A percentile compares a stretch with the other conserved stretches of the same genome.
Evolutionary conservation across 129 eudicot species (phyloP).

Genomic region (Rutidosis leptorrhynchoides): DNA sequence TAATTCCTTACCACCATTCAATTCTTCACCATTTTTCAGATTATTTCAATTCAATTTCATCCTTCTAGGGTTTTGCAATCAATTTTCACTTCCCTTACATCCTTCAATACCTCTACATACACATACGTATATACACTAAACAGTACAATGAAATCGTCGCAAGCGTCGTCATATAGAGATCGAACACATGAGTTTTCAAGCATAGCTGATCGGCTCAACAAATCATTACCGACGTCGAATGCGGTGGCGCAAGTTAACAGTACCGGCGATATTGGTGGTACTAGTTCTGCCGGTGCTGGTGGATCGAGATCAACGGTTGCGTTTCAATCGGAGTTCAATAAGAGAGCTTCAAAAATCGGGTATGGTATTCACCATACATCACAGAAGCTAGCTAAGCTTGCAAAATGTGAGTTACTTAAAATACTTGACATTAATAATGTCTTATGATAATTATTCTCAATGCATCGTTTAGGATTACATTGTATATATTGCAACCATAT

Average conservation of each 20-base stretch:
- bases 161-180: slow-evolving; percentile 67
- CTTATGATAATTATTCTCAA: too few relatives aligned
- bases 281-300: slow-evolving; percentile 21
- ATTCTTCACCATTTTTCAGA: background rate
- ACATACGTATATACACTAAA: background rate
- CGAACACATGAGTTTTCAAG: slow-evolving; percentile 67
- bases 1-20: background rate
- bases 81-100: background rate
- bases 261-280: slow-evolving; percentile 14
- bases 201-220: slow-evolving; percentile 54
- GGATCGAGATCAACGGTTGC: slow-evolving; percentile 52
- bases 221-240: slow-evolving; percentile 32
- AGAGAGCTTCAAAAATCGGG: slow-evolving; percentile 78
- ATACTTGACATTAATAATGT: background rate
- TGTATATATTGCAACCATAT: too few relatives aligned
- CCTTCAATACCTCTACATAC: background rate
- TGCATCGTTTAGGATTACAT: too few relatives aligned
- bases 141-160: slow-evolving; percentile 38
- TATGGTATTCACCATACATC: slow-evolving; percentile 86
- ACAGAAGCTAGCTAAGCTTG: slow-evolving; percentile 80
- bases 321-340: slow-evolving; percentile 70
- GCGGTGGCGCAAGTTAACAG: slow-evolving; percentile 33
- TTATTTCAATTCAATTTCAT: background rate
- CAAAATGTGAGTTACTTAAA: slow-evolving; percentile 52
- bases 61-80: background rate